Base-by-base conservation (phyloP, 345 rosid genomes). In the Durio zibethinus region DNA sequence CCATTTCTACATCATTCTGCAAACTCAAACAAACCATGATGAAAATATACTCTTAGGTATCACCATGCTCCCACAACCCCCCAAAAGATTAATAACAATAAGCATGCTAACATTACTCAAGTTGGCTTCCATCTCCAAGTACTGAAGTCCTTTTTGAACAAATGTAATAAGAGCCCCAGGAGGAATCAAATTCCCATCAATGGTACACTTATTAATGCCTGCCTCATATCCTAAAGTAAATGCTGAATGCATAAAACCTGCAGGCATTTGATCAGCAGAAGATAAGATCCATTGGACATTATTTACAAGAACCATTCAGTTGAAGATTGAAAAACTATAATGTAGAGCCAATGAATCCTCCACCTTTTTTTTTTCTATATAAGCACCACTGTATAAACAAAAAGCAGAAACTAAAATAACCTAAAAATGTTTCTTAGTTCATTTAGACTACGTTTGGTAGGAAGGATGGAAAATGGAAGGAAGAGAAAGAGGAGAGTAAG, bases 91-190 rank as follows among this genome's bases (percentile, higher is more conserved):
- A 16, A 76, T 61, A 43, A 84, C 25, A 64, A 76, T 35, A 82
- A 47, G 79, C 67, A 83, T 83, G 63, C 93, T 84, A 82, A 92
- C 98, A 85, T 89, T 88, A 85, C 80, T 89, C 88, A 92, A 77
- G 80, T 96, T 93, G 57, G 98, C 98, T 82, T 96, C 99, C 99
- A 93, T 92, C 92, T 93, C 99, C 93, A 96, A 74, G 81, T 91
- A 96, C 74, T 96, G 99, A 53, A 93, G 94, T 68, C 99, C 99
- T 81, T 91, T 96, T 45, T 92, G 99, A 73, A 96, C 94, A 77
- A 91, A 89, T 11, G 89, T 89, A 84, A 96, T 87, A 79, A 96
- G 97, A 81, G 98, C 97, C 80, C 93, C 94, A 74, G 97, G 97
- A 12, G 99, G 98, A 81, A 93, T 90, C 97, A 91, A 82, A 85